Base-by-base conservation (phyloP, 441 rosid species). In the Eruca vesicaria region DNA sequence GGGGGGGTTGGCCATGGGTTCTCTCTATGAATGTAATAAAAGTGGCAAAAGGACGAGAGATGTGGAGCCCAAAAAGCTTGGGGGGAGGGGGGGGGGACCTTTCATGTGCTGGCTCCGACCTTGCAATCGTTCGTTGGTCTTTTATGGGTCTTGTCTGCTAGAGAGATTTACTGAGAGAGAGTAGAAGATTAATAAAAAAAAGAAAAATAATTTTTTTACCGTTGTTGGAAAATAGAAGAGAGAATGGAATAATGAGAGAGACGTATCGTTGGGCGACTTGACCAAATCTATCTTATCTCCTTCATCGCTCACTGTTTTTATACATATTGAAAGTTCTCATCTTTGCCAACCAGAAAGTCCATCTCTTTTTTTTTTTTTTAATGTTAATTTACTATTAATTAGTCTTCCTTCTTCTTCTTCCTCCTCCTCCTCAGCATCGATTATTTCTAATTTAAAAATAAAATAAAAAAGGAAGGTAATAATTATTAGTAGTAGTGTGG, bases 21-120 rank as follows among this genome's bases (percentile, higher is more conserved):
- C 43, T 36, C 43, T 52, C 3, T 9, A 2, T 9, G 9, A 12
- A 5, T 16, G 2, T 15, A 23, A 23, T 33, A 23, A 33, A n/a
- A 33, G 32, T 6, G 36, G 36, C 36, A 33, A 33, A 33, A 33
- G 36, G 36, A 33, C 36, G 36, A 57, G 80, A 41, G 68, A 16
- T 16, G 91, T 89, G 96, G 94, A 84, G 88, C 90, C 98, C 92
- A 81, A 32, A 33, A 33, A 5, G 10, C 10, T 7, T 7, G 36
- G 10, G 10, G 35, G 7, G 7, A 1, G 28, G 29, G 8, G 9
- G 62, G 76, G 65, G 74, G 90, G 92, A 77, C 92, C 92, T 75
- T 21, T 78, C 91, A 92, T 81, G 83, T 81, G 92, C 95, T 88
- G 95, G 90, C 97, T 79, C 74, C 83, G 64, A 86, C 88, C 90